These are phyloP conservation scores for Macroventuria anomochaeta DNA, from an alignment of 2,329 filamentous ascomycete genomes.

Conservation along the genomic window DNA sequence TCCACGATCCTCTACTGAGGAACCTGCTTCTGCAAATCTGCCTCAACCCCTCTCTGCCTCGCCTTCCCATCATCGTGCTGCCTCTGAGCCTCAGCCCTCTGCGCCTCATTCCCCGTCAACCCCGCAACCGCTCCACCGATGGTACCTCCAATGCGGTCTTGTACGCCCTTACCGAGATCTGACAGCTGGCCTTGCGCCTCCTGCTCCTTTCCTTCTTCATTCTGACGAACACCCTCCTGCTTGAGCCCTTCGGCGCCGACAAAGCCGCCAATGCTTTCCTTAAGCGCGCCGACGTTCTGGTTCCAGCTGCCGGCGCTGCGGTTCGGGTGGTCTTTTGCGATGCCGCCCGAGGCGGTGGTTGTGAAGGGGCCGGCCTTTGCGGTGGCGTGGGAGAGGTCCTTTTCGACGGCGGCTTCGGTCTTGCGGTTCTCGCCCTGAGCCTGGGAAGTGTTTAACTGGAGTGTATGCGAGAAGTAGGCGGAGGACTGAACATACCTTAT, in stretches of 20 bases:
- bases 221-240: conserved; percentile 76
- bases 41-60: conserved; percentile 80
- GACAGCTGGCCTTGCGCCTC: conserved; percentile 83
- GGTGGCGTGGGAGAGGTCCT: conserved; percentile 76
- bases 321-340: conserved; percentile 74
- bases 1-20: conserved; percentile 29
- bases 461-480: background rate
- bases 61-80: conserved; percentile 85
- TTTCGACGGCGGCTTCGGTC: conserved; percentile 68
- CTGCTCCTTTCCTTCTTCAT: conserved; percentile 77
- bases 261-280: conserved; percentile 79
- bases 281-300: conserved; percentile 85
- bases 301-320: conserved; percentile 79
- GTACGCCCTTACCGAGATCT: conserved; percentile 71
- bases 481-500: no score
- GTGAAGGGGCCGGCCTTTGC: conserved; percentile 76
- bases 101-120: conserved; percentile 71
- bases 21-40: conserved; percentile 76
- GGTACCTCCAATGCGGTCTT: conserved; percentile 66
- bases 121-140: conserved; percentile 75
- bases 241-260: conserved; percentile 79
- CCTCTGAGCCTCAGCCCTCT: conserved; percentile 69
- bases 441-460: conserved; percentile 46
- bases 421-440: conserved; percentile 69
- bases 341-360: conserved; percentile 71